Evolutionary conservation across 805 yeast genomes (phyloP).

Genomic region (Candida insectalens): DNA sequence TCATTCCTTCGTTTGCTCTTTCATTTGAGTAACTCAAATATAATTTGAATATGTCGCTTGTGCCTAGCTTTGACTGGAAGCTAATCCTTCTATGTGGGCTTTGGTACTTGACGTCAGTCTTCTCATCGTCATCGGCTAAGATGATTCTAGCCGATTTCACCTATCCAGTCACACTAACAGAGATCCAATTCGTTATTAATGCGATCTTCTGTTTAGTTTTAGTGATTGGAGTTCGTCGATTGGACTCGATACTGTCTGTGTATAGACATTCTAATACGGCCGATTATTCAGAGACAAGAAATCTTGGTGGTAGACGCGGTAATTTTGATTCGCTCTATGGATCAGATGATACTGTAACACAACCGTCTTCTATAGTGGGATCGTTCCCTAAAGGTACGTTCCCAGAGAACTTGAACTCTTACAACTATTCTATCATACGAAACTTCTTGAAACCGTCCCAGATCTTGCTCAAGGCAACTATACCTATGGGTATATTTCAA

Average conservation of each 20-base stretch:
- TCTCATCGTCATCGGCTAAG: slow-evolving; percentile 77
- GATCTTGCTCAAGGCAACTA: slow-evolving; percentile 50
- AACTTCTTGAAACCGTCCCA: slow-evolving; percentile 46
- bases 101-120: slow-evolving; percentile 78
- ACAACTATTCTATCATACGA: slow-evolving; percentile 18
- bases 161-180: slow-evolving; percentile 84
- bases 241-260: slow-evolving; percentile 20
- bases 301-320: not conserved
- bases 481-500: slow-evolving; percentile 94
- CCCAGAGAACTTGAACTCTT: slow-evolving; percentile 27
- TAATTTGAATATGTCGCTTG: not conserved
- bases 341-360: no score
- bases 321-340: not conserved
- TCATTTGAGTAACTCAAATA: no score
- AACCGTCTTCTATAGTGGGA: slow-evolving; percentile 11
- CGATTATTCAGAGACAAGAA: not conserved
- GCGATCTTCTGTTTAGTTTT: slow-evolving; percentile 43
- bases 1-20: no score
- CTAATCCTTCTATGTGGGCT: slow-evolving; percentile 41
- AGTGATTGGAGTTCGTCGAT: slow-evolving; percentile 15
- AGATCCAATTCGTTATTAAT: slow-evolving; percentile 75
- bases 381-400: slow-evolving; percentile 41
- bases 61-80: slow-evolving; percentile 21
- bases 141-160: slow-evolving; percentile 58
- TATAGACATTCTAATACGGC: slow-evolving; percentile 2